Evolutionary conservation across 1,139 yeast genomes (phyloP).

Genomic region (Diutina rugosa): DNA sequence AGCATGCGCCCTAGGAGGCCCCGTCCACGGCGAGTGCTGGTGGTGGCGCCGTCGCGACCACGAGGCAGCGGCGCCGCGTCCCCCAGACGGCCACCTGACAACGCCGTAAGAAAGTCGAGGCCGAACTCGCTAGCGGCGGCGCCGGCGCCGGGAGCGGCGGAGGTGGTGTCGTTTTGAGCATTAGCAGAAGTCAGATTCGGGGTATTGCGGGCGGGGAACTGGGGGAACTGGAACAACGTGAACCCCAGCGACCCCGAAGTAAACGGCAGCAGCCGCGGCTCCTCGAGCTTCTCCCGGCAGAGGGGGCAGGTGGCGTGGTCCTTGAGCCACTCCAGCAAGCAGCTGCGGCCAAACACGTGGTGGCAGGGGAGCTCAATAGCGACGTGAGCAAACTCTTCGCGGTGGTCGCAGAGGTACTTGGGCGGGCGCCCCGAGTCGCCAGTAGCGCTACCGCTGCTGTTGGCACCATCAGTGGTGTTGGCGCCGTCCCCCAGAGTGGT

Average conservation of each 20-base stretch:
- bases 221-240: background rate
- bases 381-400: slow-evolving; percentile 35
- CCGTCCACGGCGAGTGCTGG: background rate
- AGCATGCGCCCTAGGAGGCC: background rate
- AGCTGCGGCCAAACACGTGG: slow-evolving; percentile 63
- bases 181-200: background rate
- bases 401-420: slow-evolving; percentile 14
- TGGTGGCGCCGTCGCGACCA: background rate
- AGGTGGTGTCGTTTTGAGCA: background rate
- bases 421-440: background rate
- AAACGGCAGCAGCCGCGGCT: background rate
- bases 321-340: slow-evolving; percentile 67
- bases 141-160: background rate
- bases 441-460: background rate
- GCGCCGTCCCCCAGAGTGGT: background rate
- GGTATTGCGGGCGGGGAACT: background rate
- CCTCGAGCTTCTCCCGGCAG: slow-evolving; percentile 33
- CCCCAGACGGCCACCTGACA: background rate
- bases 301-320: slow-evolving; percentile 66
- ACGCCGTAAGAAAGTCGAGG: background rate
- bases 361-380: slow-evolving; percentile 73
- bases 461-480: background rate
- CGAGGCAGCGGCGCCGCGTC: background rate
- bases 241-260: background rate
- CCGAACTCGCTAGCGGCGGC: background rate